A percentile compares a stretch with the other conserved stretches of the same genome.
Conservation (phyloP, 352 stramenopile genomes). For the Phytophthora sansomeana region DNA sequence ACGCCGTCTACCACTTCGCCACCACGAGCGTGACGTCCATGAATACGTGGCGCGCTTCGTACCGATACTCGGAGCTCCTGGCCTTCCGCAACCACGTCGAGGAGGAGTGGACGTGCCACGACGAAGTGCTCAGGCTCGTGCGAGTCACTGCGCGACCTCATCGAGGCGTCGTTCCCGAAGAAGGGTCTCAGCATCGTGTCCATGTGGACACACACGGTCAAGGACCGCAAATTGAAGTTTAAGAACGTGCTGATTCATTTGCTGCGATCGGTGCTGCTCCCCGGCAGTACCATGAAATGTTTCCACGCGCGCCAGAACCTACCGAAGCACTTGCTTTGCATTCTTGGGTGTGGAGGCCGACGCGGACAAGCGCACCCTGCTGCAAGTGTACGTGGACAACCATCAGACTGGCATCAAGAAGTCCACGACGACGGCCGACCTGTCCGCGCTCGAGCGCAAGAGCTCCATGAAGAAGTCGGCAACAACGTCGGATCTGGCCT, state of each 20-base stretch:
- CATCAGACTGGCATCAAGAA: constrained; percentile 25
- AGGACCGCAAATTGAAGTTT: constrained; percentile 65
- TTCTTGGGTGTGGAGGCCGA: constrained; percentile 57
- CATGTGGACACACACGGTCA: constrained; percentile 53
- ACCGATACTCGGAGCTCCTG: constrained; percentile 78
- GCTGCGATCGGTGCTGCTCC: constrained; percentile 66
- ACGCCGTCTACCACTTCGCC: constrained; percentile 63
- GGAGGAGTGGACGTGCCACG: constrained; percentile 65
- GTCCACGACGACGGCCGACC: constrained; percentile 9
- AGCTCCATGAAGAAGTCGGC: constrained; percentile 18
- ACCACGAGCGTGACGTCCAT: constrained; percentile 60
- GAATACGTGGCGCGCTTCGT: constrained; percentile 60
- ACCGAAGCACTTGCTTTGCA: constrained; percentile 48
- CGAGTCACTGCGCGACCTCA: constrained; percentile 74
- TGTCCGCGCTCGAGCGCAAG: constrained; percentile 33
- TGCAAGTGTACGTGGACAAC: constrained; percentile 71
- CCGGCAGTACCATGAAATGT: constrained; percentile 69
- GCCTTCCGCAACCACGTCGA: constrained; percentile 67
- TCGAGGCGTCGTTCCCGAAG: constrained; percentile 68
- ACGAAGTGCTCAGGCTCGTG: constrained; percentile 70
- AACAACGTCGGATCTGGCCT: constrained; percentile 14
- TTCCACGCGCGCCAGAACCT: constrained; percentile 43
- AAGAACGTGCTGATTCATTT: constrained; percentile 77
- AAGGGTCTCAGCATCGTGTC: constrained; percentile 56
- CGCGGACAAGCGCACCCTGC: constrained; percentile 54